Conservation (phyloP, 345 rosid genomes). For the Melaleuca alternifolia region DNA sequence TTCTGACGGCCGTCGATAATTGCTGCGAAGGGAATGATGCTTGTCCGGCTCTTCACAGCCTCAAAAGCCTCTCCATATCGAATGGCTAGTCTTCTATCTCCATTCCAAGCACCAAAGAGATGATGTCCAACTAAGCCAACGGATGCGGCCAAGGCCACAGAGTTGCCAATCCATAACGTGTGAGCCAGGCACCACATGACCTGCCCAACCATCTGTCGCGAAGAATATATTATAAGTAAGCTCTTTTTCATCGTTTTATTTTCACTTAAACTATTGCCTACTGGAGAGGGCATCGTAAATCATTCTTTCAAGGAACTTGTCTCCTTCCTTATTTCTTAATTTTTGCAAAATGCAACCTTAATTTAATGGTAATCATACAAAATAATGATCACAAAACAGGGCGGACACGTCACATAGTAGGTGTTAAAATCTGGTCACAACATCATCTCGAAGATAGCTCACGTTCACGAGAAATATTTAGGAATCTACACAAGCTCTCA, state of each 20-base stretch:
- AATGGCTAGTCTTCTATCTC: slow-evolving; percentile 10
- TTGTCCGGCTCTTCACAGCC: slow-evolving; percentile 6
- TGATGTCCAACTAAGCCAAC: slow-evolving; percentile 12
- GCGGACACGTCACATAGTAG: background rate
- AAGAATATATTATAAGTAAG: background rate
- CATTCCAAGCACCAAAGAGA: slow-evolving; percentile 17
- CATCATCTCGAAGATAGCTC: background rate
- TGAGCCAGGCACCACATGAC: slow-evolving; percentile 19
- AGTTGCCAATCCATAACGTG: slow-evolving; percentile 13
- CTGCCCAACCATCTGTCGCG: slow-evolving; percentile 13
- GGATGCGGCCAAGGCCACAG: slow-evolving; percentile 1
- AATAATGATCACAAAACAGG: background rate
- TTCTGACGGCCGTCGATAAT: slow-evolving; percentile 11
- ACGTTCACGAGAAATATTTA: background rate
- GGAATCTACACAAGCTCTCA: background rate
- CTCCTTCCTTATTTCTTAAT: background rate
- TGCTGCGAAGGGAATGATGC: slow-evolving; percentile 1
- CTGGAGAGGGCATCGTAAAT: background rate
- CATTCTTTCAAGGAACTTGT: background rate
- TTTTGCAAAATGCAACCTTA: background rate
- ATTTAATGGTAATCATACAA: background rate
- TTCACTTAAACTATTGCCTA: background rate
- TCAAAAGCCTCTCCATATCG: slow-evolving; percentile 14
- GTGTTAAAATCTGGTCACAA: background rate
- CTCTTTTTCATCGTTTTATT: background rate